phyloP scores from a whole-genome alignment of 1,139 yeast species.

The Suzukiozyma palmioleophila region DNA sequence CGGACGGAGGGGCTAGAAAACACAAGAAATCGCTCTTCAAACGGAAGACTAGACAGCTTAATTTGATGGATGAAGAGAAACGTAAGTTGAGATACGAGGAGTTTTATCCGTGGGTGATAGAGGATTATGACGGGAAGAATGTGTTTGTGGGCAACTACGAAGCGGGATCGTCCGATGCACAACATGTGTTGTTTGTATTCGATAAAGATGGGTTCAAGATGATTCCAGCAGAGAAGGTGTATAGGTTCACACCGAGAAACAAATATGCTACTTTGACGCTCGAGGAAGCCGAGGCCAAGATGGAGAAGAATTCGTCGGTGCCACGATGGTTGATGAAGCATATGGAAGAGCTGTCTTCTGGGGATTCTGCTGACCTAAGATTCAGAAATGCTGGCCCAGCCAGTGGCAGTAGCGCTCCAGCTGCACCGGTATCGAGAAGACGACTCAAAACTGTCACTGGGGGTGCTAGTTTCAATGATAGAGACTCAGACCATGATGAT shows the following conservation, averaged over 20 bases:
- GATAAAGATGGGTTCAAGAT: slow-evolving; percentile 87
- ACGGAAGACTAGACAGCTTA: slow-evolving; percentile 81
- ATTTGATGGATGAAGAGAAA: slow-evolving; percentile 74
- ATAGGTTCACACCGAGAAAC: slow-evolving; percentile 88
- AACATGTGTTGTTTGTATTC: slow-evolving; percentile 76
- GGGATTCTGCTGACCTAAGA: slow-evolving; percentile 46
- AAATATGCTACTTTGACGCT: slow-evolving; percentile 89
- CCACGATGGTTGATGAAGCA: slow-evolving; percentile 98
- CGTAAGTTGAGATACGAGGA: slow-evolving; percentile 88
- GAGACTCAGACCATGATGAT: slow-evolving; percentile 85
- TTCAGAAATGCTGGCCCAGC: slow-evolving; percentile 27
- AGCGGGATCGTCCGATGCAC: slow-evolving; percentile 83
- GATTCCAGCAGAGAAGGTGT: slow-evolving; percentile 93
- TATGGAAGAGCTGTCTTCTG: slow-evolving; percentile 57
- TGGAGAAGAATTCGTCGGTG: slow-evolving; percentile 76
- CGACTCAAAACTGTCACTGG: slow-evolving; percentile 60
- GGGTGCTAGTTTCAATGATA: slow-evolving; percentile 44
- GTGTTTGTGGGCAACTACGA: slow-evolving; percentile 96
- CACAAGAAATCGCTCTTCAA: slow-evolving; percentile 59
- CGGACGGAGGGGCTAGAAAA: slow-evolving; percentile 87
- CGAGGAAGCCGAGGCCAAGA: slow-evolving; percentile 94
- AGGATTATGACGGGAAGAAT: slow-evolving; percentile 89
- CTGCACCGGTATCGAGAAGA: slow-evolving; percentile 14
- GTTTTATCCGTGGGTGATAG: slow-evolving; percentile 96
- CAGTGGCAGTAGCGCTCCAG: slow-evolving; percentile 17